These are phyloP conservation scores for Candida vaughaniae DNA, from an alignment of 805 yeast species.

Conservation along the genomic window DNA sequence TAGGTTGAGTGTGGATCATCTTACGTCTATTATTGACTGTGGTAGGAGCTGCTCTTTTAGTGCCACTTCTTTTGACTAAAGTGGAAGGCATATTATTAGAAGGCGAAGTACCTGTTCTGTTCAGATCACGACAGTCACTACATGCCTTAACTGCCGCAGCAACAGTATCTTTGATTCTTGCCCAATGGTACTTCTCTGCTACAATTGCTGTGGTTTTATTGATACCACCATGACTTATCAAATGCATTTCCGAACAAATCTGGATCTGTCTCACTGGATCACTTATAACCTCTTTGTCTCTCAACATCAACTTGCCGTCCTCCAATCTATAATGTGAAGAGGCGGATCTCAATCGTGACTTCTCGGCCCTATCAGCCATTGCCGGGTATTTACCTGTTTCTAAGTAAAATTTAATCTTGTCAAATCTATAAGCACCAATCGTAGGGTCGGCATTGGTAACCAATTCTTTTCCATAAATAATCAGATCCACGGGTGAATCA, in stretches of 20 bases:
- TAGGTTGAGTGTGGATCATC: conserved; percentile 18
- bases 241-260: conserved; percentile 71
- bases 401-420: conserved; percentile 71
- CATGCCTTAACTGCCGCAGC: conserved; percentile 76
- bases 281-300: conserved; percentile 79
- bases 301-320: conserved; percentile 71
- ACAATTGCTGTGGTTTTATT: conserved; percentile 80
- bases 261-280: conserved; percentile 73
- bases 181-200: conserved; percentile 86
- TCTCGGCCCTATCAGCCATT: conserved; percentile 76
- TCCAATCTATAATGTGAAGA: conserved; percentile 74
- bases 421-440: conserved; percentile 61
- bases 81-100: background rate
- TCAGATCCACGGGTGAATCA: conserved; percentile 81
- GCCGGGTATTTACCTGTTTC: conserved; percentile 87
- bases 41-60: conserved; percentile 13
- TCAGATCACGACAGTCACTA: conserved; percentile 61
- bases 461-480: conserved; percentile 80
- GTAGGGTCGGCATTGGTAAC: conserved; percentile 53
- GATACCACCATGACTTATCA: conserved; percentile 77
- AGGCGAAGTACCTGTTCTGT: conserved; percentile 8
- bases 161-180: conserved; percentile 84
- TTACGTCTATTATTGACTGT: conserved; percentile 13
- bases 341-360: conserved; percentile 77
- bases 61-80: conserved; percentile 1